Conservation (phyloP, 2,329 filamentous ascomycete genomes). For the Anisogramma anomala region DNA sequence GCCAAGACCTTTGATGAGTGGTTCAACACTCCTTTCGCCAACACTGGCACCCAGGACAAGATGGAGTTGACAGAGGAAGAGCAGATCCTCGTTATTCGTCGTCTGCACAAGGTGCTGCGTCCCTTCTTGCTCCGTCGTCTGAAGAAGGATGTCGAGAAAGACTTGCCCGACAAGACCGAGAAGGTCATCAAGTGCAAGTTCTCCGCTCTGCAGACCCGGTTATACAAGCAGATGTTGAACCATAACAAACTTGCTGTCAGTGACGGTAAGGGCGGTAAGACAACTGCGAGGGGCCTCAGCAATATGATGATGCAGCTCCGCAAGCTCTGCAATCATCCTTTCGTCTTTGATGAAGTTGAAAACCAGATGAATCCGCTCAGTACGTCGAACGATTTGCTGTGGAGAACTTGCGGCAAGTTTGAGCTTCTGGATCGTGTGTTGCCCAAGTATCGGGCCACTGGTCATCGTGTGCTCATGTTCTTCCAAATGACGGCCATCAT, state of each 20-base stretch:
- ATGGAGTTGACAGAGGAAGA: conserved; percentile 99
- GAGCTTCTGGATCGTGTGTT: conserved; percentile 85
- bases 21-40: conserved; percentile 99
- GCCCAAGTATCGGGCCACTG: conserved; percentile 83
- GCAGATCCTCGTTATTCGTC: conserved; percentile 92
- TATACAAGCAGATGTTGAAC: conserved; percentile 95
- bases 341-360: conserved; percentile 96
- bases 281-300: conserved; percentile 83
- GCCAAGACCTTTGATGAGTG: conserved; percentile 98
- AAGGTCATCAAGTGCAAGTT: conserved; percentile 99
- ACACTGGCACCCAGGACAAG: conserved; percentile 94
- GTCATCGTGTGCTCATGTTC: conserved; percentile 97
- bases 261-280: conserved; percentile 92
- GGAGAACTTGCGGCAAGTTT: conserved; percentile 95
- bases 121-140: conserved; percentile 87
- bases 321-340: conserved; percentile 97
- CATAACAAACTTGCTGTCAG: conserved; percentile 91
- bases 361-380: conserved; percentile 92
- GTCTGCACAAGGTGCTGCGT: conserved; percentile 92
- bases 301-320: conserved; percentile 99
- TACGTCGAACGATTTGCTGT: conserved; percentile 83
- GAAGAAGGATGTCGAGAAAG: conserved; percentile 99
- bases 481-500: conserved; percentile 99
- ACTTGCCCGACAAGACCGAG: conserved; percentile 96
- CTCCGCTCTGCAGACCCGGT: conserved; percentile 80